These are phyloP conservation scores for Pleurotus platypus DNA, from an alignment of 768 basidiomycete genomes.

Conservation along the genomic window DNA sequence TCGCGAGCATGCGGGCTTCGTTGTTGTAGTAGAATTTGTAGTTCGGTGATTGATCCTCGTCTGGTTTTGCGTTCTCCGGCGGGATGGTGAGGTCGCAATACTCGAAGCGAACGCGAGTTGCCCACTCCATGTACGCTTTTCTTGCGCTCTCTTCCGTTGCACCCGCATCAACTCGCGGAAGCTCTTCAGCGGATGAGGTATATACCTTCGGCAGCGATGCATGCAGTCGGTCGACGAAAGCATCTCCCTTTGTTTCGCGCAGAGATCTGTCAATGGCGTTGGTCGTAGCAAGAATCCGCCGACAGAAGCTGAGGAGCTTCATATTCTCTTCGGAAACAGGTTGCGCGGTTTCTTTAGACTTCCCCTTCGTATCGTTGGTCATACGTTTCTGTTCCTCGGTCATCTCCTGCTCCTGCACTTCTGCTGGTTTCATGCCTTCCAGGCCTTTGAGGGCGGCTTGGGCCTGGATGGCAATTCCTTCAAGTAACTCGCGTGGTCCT, in stretches of 20 bases:
- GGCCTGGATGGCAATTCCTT: slow-evolving; percentile 90
- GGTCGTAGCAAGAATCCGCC: slow-evolving; percentile 79
- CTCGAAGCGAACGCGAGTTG: slow-evolving; percentile 77
- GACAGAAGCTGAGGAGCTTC: slow-evolving; percentile 78
- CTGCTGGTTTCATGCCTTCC: slow-evolving; percentile 54
- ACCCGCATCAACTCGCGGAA: slow-evolving; percentile 43
- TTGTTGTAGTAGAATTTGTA: slow-evolving; percentile 83
- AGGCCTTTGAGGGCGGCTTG: slow-evolving; percentile 88
- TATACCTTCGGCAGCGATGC: slow-evolving; percentile 72
- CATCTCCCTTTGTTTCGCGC: slow-evolving; percentile 84
- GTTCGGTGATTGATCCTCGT: slow-evolving; percentile 56
- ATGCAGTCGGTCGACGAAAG: slow-evolving; percentile 78
- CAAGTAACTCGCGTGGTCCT: slow-evolving; percentile 87
- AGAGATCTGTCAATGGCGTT: slow-evolving; percentile 85
- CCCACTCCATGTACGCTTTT: slow-evolving; percentile 83
- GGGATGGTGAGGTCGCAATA: slow-evolving; percentile 80
- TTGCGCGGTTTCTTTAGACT: slow-evolving; percentile 51
- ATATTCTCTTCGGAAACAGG: slow-evolving; percentile 67
- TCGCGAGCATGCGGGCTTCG: slow-evolving; percentile 80
- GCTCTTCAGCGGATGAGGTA: slow-evolving; percentile 38
- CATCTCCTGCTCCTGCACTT: slow-evolving; percentile 56
- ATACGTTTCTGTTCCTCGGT: slow-evolving; percentile 90
- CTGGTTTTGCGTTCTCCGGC: slow-evolving; percentile 20
- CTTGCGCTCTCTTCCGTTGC: slow-evolving; percentile 63
- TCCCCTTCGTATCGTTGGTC: slow-evolving; percentile 64